phyloP scores from a whole-genome alignment of 2,329 filamentous ascomycete genomes.

The Colletotrichum higginsianum region DNA sequence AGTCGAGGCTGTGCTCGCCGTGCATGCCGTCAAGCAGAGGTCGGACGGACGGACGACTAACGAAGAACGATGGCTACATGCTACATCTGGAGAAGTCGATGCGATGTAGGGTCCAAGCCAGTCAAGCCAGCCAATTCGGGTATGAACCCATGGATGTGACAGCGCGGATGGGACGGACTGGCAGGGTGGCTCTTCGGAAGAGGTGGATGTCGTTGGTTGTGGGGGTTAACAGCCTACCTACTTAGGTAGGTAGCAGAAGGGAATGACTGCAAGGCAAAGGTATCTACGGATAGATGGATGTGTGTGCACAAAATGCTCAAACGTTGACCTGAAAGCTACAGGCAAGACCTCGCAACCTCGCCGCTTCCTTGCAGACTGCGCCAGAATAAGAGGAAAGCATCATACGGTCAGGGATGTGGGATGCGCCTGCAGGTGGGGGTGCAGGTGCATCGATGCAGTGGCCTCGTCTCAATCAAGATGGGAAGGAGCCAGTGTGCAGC shows the following conservation, averaged over 20 bases:
- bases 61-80: not conserved
- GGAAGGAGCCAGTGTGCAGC: not conserved
- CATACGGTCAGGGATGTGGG: constrained; percentile 7
- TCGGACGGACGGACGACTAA: not conserved
- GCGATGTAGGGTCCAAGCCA: not conserved
- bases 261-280: not conserved
- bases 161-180: not conserved
- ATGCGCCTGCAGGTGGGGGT: constrained; percentile 1
- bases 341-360: constrained; percentile 7
- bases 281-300: not conserved
- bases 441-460: constrained; percentile 3
- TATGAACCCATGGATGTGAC: not conserved
- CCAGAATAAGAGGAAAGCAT: constrained; percentile 23
- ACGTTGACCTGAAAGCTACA: constrained; percentile 6
- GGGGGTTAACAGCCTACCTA: too few relatives aligned
- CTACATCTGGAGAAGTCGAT: not conserved
- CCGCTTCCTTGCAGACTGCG: not conserved
- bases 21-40: constrained; percentile 24
- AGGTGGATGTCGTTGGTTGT: constrained; percentile 6
- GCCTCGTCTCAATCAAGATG: not conserved
- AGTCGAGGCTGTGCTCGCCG: constrained; percentile 25
- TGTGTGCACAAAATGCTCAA: not conserved
- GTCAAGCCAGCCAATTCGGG: not conserved
- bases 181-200: constrained; percentile 6
- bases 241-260: not conserved